Evolutionary conservation across 176 grass and related monocot genomes (phyloP).

Genomic region (Oryza meyeriana): DNA sequence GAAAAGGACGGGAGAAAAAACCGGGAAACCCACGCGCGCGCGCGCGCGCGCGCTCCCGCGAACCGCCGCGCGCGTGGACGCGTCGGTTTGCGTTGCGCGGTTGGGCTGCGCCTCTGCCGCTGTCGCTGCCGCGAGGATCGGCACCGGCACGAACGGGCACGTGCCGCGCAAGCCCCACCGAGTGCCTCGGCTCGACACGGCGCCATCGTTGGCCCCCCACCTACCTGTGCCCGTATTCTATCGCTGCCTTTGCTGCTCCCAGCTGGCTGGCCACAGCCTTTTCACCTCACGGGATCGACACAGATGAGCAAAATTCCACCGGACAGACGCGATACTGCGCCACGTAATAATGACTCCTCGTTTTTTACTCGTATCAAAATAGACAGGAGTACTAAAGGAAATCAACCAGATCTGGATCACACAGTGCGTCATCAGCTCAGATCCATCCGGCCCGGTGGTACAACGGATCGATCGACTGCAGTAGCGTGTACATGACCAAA

Average conservation of each 20-base stretch:
- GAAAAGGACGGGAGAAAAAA: neutral
- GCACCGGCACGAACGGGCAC: neutral
- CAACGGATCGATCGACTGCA: too few relatives aligned
- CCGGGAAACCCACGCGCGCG: neutral
- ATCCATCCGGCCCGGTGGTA: neutral
- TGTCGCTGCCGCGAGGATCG: neutral
- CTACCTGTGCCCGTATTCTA: conserved; percentile 20
- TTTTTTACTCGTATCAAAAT: neutral
- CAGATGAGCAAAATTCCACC: neutral
- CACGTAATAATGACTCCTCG: neutral
- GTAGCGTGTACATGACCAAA: neutral
- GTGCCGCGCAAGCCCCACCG: neutral
- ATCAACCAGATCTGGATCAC: conserved; percentile 32
- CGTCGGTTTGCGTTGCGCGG: neutral
- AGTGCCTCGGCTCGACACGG: neutral
- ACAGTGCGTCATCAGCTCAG: conserved; percentile 15
- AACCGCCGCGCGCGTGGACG: too few relatives aligned
- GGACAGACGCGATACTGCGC: neutral
- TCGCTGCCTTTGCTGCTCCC: neutral
- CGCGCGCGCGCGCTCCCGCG: too few relatives aligned
- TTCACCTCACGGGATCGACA: neutral
- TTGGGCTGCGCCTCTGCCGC: too few relatives aligned
- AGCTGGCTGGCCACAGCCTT: neutral
- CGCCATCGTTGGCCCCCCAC: conserved; percentile 13
- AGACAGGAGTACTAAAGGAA: neutral